phyloP scores from a whole-genome alignment of 192 early-diverging fungal species.

The Pilaira anomala region DNA sequence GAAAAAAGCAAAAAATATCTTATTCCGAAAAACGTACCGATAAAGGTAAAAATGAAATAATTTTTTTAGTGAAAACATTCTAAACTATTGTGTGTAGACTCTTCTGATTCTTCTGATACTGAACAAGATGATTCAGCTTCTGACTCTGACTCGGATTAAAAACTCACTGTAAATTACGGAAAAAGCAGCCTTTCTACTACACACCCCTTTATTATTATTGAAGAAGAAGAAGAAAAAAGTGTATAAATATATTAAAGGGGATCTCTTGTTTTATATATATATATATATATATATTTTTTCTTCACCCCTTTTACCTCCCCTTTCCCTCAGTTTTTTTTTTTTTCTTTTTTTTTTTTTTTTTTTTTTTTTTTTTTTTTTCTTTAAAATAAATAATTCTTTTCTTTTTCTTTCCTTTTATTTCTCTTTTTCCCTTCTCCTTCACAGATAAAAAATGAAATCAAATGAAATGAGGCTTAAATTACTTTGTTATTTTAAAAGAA shows the following conservation, averaged over 20 bases:
- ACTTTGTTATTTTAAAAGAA: background rate
- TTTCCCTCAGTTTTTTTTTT: background rate
- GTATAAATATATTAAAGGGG: background rate
- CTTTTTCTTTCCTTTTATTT: background rate
- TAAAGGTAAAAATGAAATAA: too few relatives aligned
- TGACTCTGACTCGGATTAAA: too few relatives aligned
- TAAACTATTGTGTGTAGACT: too few relatives aligned
- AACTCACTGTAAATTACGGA: too few relatives aligned
- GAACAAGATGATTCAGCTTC: too few relatives aligned
- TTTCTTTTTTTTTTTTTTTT: background rate
- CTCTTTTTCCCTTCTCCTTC: background rate
- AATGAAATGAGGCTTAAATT: conserved; percentile 4
- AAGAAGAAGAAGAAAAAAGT: too few relatives aligned
- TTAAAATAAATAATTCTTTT: too few relatives aligned
- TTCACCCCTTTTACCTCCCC: conserved; percentile 2
- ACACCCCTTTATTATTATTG: background rate
- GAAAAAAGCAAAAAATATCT: too few relatives aligned
- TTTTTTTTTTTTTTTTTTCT: background rate
- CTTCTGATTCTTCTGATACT: too few relatives aligned
- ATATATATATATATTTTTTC: background rate
- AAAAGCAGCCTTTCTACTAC: background rate
- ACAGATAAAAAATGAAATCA: background rate
- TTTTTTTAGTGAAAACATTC: too few relatives aligned
- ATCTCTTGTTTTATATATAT: too few relatives aligned
- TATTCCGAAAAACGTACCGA: too few relatives aligned